Conservation (phyloP, 306 rosid species). For the Phaseolus lunatus region DNA sequence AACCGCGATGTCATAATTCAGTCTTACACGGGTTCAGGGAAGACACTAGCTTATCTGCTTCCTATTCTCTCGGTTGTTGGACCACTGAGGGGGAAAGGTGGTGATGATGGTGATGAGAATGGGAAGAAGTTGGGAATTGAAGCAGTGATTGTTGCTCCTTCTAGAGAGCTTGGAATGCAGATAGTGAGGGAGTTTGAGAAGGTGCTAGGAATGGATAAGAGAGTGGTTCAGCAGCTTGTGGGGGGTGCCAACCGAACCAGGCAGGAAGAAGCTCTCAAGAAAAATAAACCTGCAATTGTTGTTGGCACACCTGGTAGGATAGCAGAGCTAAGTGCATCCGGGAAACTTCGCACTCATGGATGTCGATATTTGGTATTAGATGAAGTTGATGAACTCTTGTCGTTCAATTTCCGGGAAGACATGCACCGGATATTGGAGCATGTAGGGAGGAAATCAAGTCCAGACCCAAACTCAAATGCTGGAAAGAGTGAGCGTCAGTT, state of each 20-base stretch:
- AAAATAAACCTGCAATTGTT: conserved; percentile 85
- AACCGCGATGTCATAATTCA: conserved; percentile 85
- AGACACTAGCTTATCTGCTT: conserved; percentile 88
- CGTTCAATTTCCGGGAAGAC: conserved; percentile 88
- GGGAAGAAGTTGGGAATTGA: conserved; percentile 77
- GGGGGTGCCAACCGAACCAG: conserved; percentile 94
- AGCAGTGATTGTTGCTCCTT: conserved; percentile 91
- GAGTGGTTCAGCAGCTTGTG: conserved; percentile 90
- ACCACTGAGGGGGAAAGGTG: conserved; percentile 53
- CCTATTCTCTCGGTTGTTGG: conserved; percentile 79
- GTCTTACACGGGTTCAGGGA: conserved; percentile 96
- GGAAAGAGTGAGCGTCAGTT: conserved; percentile 67
- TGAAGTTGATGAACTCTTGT: conserved; percentile 92
- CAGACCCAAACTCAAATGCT: conserved; percentile 51
- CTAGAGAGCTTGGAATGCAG: conserved; percentile 98
- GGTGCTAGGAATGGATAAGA: conserved; percentile 71
- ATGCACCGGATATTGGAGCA: conserved; percentile 95
- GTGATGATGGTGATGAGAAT: conserved; percentile 46
- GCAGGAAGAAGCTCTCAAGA: conserved; percentile 95
- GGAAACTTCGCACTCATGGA: conserved; percentile 87
- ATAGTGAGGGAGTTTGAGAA: conserved; percentile 95
- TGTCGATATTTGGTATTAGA: conserved; percentile 85
- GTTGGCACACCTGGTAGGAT: conserved; percentile 97
- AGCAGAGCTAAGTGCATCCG: conserved; percentile 90
- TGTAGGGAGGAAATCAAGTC: conserved; percentile 79